Evolutionary conservation across 257 asterid genomes (phyloP), one percentile per base, ranked within the genome.

Genomic region (Verbascum thapsus): DNA sequence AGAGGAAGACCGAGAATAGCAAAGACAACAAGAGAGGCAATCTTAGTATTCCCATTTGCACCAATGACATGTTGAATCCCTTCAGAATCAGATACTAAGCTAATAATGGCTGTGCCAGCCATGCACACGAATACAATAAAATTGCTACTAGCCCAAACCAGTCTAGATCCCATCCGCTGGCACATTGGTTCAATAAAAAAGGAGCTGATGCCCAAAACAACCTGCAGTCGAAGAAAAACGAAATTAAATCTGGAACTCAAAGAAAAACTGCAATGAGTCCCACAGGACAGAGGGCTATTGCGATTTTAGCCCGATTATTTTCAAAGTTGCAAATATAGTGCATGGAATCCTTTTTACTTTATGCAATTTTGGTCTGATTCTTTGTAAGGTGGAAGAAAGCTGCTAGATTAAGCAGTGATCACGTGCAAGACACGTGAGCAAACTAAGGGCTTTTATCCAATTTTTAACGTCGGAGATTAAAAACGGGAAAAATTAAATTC

Each of bases 1-100:
- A 94, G 95, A 68, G 99, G 99, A 68, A 94, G 64, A 80, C 99
- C 99, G 63, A 94, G 98, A 79, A 90, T 76, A 35, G 94, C 82
- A 75, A 94, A 94, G 76, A 88, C 87, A 72, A 88, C 75, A 72
- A 94, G 76, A 11, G 99, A 91, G 39, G 99, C 95, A 68, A 78
- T 71, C 79, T 86, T 91, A 51, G 95, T 81, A 52, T 77, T 76
- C 63, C 19, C 64, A 69, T 49, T 86, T 35, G 92, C 99, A 67
- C 96, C 95, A 56, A 88, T 75, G 16, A 80, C 79, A 75, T 87
- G 95, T 76, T 88, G 90, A 64, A 81, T 62, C 34, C 96, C 96
- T 54, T 76, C 78, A 11, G 95, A 85, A 59, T 75, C 41, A 35
- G 99, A 81, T 60, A 83, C 78, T 66, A 79, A 50, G 80, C 96